phyloP scores from a whole-genome alignment of 2,329 filamentous ascomycete genomes.

The Alternaria ventricosa region DNA sequence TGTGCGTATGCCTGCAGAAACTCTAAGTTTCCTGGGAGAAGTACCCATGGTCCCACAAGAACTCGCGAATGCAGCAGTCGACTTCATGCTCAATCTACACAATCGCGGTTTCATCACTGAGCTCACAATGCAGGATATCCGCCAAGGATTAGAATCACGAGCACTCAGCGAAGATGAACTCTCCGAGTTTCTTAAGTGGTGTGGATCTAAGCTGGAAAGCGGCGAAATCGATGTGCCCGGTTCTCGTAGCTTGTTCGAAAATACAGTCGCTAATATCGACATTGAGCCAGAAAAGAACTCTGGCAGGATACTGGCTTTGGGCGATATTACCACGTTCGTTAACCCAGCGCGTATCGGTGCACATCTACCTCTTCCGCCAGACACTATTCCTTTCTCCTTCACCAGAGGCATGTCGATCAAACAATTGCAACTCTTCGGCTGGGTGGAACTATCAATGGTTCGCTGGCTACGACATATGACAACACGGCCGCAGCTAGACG shows the following conservation, averaged over 20 bases:
- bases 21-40: constrained; percentile 80
- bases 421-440: constrained; percentile 82
- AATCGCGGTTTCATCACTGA: constrained; percentile 87
- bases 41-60: constrained; percentile 85
- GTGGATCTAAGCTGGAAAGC: constrained; percentile 72
- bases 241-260: constrained; percentile 74
- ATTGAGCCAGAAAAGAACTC: constrained; percentile 59
- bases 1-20: constrained; percentile 77
- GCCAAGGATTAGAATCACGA: constrained; percentile 79
- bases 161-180: constrained; percentile 81
- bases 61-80: constrained; percentile 69
- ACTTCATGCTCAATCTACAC: constrained; percentile 79
- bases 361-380: constrained; percentile 79
- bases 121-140: constrained; percentile 86
- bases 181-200: constrained; percentile 83
- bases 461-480: constrained; percentile 83
- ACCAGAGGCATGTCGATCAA: constrained; percentile 71
- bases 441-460: constrained; percentile 82
- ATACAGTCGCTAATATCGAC: constrained; percentile 73
- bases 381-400: constrained; percentile 84
- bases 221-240: constrained; percentile 74
- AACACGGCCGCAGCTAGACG: constrained; percentile 63
- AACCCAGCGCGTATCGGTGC: constrained; percentile 79
- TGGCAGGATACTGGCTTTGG: constrained; percentile 77
- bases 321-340: constrained; percentile 76